Evolutionary conservation across 148 eudicot genomes (phyloP).

Genomic region (Vaccinium macrocarpon): DNA sequence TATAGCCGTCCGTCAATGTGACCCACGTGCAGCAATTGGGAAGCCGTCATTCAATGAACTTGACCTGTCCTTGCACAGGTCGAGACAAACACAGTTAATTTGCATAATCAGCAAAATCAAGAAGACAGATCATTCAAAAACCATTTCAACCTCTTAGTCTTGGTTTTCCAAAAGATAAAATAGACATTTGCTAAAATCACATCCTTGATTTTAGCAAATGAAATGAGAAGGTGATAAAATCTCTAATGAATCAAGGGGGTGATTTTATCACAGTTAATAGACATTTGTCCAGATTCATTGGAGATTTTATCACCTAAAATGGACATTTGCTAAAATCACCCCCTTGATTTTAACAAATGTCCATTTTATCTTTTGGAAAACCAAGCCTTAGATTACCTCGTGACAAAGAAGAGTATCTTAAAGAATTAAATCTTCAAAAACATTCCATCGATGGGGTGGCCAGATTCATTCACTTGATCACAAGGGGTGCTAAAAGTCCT

Average conservation of each 20-base stretch:
- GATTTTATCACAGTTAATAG: too few relatives aligned
- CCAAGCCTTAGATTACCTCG: background rate
- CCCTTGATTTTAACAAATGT: too few relatives aligned
- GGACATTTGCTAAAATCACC: too few relatives aligned
- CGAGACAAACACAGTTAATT: conserved; percentile 8
- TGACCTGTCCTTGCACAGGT: background rate
- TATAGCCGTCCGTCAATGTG: conserved; percentile 3
- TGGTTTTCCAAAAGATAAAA: too few relatives aligned
- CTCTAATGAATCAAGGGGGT: too few relatives aligned
- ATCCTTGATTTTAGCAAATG: too few relatives aligned
- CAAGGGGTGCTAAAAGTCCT: background rate
- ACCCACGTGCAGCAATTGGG: conserved; percentile 8
- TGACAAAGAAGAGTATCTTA: background rate
- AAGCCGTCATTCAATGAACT: conserved; percentile 32
- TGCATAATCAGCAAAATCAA: background rate
- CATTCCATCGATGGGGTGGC: background rate
- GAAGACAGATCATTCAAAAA: background rate
- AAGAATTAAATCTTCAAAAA: background rate
- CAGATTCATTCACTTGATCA: conserved; percentile 15
- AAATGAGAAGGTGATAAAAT: too few relatives aligned
- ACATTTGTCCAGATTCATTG: too few relatives aligned
- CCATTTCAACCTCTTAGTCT: background rate
- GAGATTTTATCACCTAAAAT: too few relatives aligned
- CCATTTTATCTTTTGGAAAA: too few relatives aligned
- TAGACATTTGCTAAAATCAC: too few relatives aligned